A percentile compares a stretch with the other conserved stretches of the same genome.
Conservation (phyloP, 176 grass and related monocot genomes). For the Tillandsia leiboldiana region DNA sequence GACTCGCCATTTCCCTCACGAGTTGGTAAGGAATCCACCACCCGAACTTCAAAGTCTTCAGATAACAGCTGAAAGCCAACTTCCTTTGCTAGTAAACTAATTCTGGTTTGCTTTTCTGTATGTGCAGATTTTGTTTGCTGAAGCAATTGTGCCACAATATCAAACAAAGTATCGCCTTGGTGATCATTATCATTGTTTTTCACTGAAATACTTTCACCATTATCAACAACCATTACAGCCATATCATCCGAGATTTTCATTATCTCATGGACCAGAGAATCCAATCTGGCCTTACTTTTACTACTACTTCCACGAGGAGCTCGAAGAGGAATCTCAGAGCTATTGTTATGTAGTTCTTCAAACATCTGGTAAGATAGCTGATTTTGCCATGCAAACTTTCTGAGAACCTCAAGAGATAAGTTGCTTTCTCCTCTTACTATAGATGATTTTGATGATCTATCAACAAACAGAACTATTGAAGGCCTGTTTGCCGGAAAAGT, state of each 20-base stretch:
- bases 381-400: conserved; percentile 58
- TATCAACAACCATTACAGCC: conserved; percentile 61
- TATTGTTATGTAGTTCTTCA: conserved; percentile 20
- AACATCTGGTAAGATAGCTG: conserved; percentile 31
- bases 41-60: conserved; percentile 54
- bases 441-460: conserved; percentile 56
- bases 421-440: conserved; percentile 81
- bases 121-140: conserved; percentile 44
- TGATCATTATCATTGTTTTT: conserved; percentile 26
- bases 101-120: conserved; percentile 52
- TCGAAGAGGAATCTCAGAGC: conserved; percentile 21
- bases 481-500: conserved; percentile 63
- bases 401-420: conserved; percentile 52
- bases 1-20: conserved; percentile 20
- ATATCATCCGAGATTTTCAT: conserved; percentile 66
- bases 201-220: conserved; percentile 52
- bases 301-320: conserved; percentile 33
- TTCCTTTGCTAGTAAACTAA: conserved; percentile 63
- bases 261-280: conserved; percentile 44
- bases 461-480: conserved; percentile 75
- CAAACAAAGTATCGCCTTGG: conserved; percentile 35
- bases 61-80: conserved; percentile 56
- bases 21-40: conserved; percentile 23
- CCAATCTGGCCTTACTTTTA: conserved; percentile 31
- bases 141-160: conserved; percentile 62